A percentile compares a stretch with the other conserved stretches of the same genome.
phyloP scores from a whole-genome alignment of 73 alveolate species.

The Breviolum minutum region DNA sequence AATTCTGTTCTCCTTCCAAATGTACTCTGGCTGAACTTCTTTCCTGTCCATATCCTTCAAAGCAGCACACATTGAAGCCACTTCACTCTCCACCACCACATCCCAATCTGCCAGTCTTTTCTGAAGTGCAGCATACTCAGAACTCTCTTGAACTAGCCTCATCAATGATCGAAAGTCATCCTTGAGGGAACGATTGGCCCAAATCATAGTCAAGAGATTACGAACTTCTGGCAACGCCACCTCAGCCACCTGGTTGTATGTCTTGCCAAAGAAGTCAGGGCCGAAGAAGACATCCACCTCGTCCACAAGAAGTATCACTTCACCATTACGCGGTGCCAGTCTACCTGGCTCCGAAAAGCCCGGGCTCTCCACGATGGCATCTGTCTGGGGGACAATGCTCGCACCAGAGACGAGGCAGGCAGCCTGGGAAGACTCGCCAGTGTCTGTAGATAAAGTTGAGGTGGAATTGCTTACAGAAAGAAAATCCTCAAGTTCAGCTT shows the following conservation, averaged over 20 bases:
- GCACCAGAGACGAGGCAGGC: neutral
- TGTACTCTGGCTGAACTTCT: neutral
- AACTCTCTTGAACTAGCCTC: neutral
- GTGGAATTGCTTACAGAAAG: too few relatives aligned
- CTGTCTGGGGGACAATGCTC: neutral
- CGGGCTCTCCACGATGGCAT: neutral
- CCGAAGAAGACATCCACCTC: constrained; percentile 61
- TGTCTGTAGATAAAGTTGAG: too few relatives aligned
- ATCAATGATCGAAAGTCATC: neutral
- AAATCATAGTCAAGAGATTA: neutral
- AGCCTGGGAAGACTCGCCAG: neutral
- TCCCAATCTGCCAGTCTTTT: neutral
- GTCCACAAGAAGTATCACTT: neutral
- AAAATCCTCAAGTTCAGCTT: too few relatives aligned
- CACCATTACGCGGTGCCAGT: neutral
- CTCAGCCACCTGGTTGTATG: constrained; percentile 28
- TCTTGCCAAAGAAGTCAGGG: constrained; percentile 9
- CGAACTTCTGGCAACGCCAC: neutral
- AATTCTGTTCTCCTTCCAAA: neutral
- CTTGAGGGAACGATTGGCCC: neutral
- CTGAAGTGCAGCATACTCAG: neutral
- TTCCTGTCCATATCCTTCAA: neutral
- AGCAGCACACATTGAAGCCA: neutral
- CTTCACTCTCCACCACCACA: neutral
- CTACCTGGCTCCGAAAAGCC: neutral